Conservation (phyloP, 768 basidiomycete species). For the Boletus reticuloceps region DNA sequence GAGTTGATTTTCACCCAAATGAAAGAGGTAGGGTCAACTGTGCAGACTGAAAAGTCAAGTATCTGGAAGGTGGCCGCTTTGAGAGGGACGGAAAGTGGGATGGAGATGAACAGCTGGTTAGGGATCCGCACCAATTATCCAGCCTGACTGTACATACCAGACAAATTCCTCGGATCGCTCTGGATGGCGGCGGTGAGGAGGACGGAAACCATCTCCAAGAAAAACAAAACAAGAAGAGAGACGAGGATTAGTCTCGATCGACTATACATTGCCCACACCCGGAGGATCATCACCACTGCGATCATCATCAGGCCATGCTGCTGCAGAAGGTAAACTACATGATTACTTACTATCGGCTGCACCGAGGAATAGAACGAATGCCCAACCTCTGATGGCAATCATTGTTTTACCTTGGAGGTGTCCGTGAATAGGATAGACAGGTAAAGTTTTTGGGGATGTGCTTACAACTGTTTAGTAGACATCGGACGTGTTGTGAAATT, state of each 20-base stretch:
- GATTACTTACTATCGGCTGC: constrained; percentile 6
- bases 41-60: background rate
- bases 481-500: background rate
- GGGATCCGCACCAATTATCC: background rate
- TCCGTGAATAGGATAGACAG: background rate
- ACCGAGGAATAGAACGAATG: background rate
- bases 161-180: background rate
- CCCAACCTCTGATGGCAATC: background rate
- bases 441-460: background rate
- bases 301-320: background rate
- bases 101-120: background rate
- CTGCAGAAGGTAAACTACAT: background rate
- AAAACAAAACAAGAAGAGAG: background rate
- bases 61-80: background rate
- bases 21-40: background rate
- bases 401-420: background rate
- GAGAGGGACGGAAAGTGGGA: background rate
- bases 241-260: background rate
- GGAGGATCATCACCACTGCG: constrained; percentile 2
- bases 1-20: background rate
- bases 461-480: background rate
- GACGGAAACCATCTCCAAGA: background rate
- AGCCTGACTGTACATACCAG: background rate
- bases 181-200: background rate
- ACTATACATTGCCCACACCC: background rate